Evolutionary conservation across 345 rosid species (phyloP), one percentile per base, ranked within the genome.

Genomic region (Eutrema yunnanense): DNA sequence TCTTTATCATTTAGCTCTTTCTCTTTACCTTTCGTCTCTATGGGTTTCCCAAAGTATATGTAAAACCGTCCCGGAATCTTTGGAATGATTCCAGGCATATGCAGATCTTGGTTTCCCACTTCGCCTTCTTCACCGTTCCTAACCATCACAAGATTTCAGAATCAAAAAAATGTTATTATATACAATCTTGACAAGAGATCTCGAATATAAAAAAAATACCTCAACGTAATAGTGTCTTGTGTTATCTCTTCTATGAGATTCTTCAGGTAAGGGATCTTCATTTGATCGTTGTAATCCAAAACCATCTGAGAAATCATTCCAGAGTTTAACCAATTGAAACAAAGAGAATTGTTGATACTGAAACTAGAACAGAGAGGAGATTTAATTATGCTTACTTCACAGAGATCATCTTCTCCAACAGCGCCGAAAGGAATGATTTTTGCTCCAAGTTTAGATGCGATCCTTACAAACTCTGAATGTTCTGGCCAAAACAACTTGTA

Each of bases 341-440:
- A n/a, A n/a, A n/a, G n/a, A n/a, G n/a, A n/a, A n/a, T 6, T 22
- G 26, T 22, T 22, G 26, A 22, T 22, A 22, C 26, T 22, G 49
- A 40, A 50, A 3, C 55, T 33, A 34, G 27, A 68, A 62, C 9
- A 57, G 55, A 50, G 10, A 64, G 36, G 57, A 63, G 22, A 34
- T 46, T 73, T 19, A 19, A 19, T 19, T 82, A 3, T 36, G 58
- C 82, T 82, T 82, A 88, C 95, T 74, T 88, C 52, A 36, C 44
- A 56, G n/a, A 87, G 4, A 74, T 91, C 96, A 71, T 91, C 97
- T 77, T 88, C 97, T 81, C 97, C 97, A 29, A 88, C 87, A 4
- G 67, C 63, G 1, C 88, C 88, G 42, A 86, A 88, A 64, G 97
- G 96, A 56, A 91, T 76, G 53, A 88, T 91, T 50, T 83, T 91